phyloP scores from a whole-genome alignment of 106 monocot species.

The Apostasia shenzhenica region DNA sequence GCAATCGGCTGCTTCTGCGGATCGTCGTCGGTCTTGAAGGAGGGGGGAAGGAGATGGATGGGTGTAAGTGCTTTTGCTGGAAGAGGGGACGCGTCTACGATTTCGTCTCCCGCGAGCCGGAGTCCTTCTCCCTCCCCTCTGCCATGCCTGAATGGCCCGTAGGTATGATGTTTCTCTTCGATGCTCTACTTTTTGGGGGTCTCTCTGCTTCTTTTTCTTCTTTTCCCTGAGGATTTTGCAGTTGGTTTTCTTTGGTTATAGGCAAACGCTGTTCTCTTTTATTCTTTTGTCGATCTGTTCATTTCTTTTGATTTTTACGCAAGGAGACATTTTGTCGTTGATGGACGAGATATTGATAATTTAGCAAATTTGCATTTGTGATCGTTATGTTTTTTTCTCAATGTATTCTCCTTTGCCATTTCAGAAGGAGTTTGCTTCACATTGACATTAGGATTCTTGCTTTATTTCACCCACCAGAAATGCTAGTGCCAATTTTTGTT shows the following conservation, averaged over 20 bases:
- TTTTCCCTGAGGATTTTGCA: neutral
- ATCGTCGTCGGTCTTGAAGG: neutral
- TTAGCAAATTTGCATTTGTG: no score
- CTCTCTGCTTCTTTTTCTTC: neutral
- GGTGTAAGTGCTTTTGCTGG: slow-evolving; percentile 12
- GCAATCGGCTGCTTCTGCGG: neutral
- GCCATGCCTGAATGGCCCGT: slow-evolving; percentile 23
- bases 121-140: slow-evolving; percentile 21
- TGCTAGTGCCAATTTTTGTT: no score
- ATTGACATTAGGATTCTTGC: no score
- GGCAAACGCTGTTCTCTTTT: no score
- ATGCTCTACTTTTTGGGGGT: neutral
- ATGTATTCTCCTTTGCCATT: no score
- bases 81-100: slow-evolving; percentile 13
- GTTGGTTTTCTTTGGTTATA: neutral
- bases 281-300: no score
- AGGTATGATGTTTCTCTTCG: slow-evolving; percentile 15
- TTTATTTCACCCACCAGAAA: no score
- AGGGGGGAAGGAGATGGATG: slow-evolving; percentile 9
- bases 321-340: no score
- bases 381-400: no score
- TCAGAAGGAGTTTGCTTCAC: no score
- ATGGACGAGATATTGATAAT: no score
- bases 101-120: slow-evolving; percentile 12
- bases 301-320: no score